phyloP scores from a whole-genome alignment of 2,329 filamentous ascomycete genomes.

The Cadophora sp. region DNA sequence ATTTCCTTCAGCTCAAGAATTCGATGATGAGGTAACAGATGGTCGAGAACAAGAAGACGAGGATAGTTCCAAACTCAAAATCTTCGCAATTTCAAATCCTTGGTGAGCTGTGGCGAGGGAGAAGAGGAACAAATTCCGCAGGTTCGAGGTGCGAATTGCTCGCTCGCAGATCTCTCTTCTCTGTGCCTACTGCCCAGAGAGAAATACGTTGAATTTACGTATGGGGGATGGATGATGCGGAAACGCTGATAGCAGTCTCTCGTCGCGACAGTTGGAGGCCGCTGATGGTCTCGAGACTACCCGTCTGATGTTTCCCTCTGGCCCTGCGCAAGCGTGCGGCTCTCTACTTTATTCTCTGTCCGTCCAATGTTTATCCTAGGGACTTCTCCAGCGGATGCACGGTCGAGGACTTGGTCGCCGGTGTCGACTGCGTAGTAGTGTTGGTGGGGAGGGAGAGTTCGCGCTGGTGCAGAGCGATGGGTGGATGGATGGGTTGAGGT shows the following conservation, averaged over 20 bases:
- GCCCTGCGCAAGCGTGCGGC: conserved; percentile 35
- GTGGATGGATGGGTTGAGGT: neutral
- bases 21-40: conserved; percentile 30
- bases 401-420: conserved; percentile 28
- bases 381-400: conserved; percentile 21
- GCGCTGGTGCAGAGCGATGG: conserved; percentile 13
- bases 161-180: conserved; percentile 26
- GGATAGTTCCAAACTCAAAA: conserved; percentile 33
- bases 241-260: neutral
- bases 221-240: conserved; percentile 17
- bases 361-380: conserved; percentile 38
- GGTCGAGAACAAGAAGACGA: conserved; percentile 28
- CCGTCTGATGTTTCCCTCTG: conserved; percentile 28
- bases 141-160: conserved; percentile 5
- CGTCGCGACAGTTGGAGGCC: conserved; percentile 21
- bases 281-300: conserved; percentile 23
- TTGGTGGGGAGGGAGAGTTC: conserved; percentile 19
- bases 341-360: conserved; percentile 29
- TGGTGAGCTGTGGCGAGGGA: conserved; percentile 25
- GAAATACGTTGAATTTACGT: conserved; percentile 4
- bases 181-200: neutral
- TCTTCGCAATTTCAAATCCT: conserved; percentile 22
- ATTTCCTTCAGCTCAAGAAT: conserved; percentile 24
- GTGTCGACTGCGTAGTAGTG: conserved; percentile 23
- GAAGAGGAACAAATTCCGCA: conserved; percentile 17